A percentile compares a stretch with the other conserved stretches of the same genome.
phyloP scores from a whole-genome alignment of 2,329 filamentous ascomycete genomes.

The Monilinia vaccinii-corymbosi region DNA sequence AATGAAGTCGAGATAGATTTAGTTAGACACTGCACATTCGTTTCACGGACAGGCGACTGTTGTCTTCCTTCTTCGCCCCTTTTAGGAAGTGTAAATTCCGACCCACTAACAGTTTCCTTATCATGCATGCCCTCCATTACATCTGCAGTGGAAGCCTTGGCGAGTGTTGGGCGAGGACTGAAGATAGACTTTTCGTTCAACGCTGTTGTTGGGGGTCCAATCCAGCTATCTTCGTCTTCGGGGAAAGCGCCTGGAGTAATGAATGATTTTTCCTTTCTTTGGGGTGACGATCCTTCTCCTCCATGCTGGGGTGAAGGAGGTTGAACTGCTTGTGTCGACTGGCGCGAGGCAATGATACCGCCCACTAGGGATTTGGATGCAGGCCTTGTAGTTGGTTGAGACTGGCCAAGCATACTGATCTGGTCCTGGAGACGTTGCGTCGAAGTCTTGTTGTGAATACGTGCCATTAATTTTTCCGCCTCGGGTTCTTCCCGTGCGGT shows the following conservation, averaged over 20 bases:
- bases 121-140: constrained; percentile 48
- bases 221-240: constrained; percentile 53
- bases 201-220: constrained; percentile 39
- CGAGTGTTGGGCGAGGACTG: constrained; percentile 42
- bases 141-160: constrained; percentile 54
- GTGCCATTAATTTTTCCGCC: constrained; percentile 35
- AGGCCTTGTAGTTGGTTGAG: constrained; percentile 30
- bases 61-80: constrained; percentile 31
- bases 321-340: constrained; percentile 17
- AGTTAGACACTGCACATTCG: constrained; percentile 37
- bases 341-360: constrained; percentile 14
- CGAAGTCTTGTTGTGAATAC: constrained; percentile 75
- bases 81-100: constrained; percentile 38
- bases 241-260: constrained; percentile 52
- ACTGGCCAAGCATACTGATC: constrained; percentile 65
- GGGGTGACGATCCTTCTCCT: constrained; percentile 12
- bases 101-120: constrained; percentile 39
- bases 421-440: constrained; percentile 88
- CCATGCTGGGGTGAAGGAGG: constrained; percentile 12
- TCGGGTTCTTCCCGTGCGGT: constrained; percentile 34
- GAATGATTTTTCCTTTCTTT: constrained; percentile 12
- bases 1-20: constrained; percentile 58
- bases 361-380: constrained; percentile 28
- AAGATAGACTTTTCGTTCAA: constrained; percentile 28
- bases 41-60: constrained; percentile 25